Percentiles rank a stretch among this genome's conserved stretches.
These are phyloP conservation scores for Musa balbisiana DNA, from an alignment of 202 grass and related monocot species.

Conservation along the genomic window DNA sequence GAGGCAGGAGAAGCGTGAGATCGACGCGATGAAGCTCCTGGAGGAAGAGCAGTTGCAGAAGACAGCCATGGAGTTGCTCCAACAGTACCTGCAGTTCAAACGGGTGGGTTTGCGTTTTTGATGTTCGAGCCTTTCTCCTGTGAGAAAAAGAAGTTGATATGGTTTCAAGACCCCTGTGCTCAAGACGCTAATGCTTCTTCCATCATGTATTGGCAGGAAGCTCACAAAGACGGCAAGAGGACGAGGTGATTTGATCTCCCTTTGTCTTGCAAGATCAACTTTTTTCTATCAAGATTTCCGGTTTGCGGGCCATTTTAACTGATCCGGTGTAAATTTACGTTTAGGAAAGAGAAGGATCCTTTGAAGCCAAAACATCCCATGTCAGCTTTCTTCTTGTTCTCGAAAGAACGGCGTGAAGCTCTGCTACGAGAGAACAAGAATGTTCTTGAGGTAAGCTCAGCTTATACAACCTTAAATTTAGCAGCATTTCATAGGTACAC, in stretches of 20 bases:
- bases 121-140: too few relatives aligned
- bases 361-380: conserved; percentile 71
- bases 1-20: conserved; percentile 74
- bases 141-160: too few relatives aligned
- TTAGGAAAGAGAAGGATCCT: conserved; percentile 79
- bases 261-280: not conserved
- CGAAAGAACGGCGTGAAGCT: conserved; percentile 44
- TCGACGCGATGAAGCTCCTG: conserved; percentile 76
- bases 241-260: conserved; percentile 4
- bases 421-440: conserved; percentile 56
- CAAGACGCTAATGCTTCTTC: too few relatives aligned
- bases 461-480: too few relatives aligned
- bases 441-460: conserved; percentile 41
- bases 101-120: conserved; percentile 25
- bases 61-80: conserved; percentile 74
- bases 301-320: not conserved
- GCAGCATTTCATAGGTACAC: not conserved
- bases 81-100: conserved; percentile 82
- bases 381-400: conserved; percentile 75
- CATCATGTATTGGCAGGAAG: not conserved
- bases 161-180: too few relatives aligned
- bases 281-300: not conserved
- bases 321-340: not conserved
- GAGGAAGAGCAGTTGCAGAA: conserved; percentile 82
- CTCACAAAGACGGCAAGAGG: conserved; percentile 43